Evolutionary conservation across 768 basidiomycete genomes (phyloP).

Genomic region (Mycena crocata): DNA sequence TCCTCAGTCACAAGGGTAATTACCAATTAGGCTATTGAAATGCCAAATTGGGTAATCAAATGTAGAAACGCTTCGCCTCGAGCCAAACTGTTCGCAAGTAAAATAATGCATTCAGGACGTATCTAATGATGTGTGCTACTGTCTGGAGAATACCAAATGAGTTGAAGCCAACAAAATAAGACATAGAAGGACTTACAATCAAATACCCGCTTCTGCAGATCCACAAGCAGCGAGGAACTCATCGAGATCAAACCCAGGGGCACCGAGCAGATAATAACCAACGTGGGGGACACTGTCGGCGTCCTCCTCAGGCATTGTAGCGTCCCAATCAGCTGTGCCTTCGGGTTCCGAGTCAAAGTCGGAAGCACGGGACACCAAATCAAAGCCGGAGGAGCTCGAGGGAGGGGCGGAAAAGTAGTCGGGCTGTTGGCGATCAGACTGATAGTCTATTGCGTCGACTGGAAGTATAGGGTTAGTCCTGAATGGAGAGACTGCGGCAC

Average conservation of each 20-base stretch:
- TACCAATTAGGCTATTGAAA: no score
- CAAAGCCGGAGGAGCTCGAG: background rate
- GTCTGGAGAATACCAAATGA: no score
- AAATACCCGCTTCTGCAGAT: background rate
- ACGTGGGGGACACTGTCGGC: background rate
- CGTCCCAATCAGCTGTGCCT: background rate
- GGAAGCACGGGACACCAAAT: background rate
- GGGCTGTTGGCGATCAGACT: background rate
- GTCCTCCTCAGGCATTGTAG: background rate
- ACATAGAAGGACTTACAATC: background rate
- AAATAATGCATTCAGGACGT: no score
- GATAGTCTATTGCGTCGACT: no score
- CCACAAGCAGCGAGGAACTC: background rate
- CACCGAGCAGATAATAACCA: background rate
- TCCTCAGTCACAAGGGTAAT: no score
- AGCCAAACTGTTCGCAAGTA: no score
- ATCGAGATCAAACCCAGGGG: background rate
- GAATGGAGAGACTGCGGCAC: no score
- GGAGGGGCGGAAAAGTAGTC: background rate
- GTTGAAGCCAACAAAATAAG: background rate
- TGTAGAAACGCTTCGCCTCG: no score
- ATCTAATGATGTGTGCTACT: no score
- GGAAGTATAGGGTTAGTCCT: no score
- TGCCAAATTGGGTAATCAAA: no score
- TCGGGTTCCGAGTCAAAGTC: background rate